A percentile compares a stretch with the other conserved stretches of the same genome.
phyloP scores from a whole-genome alignment of 352 stramenopile species.

The Pilasporangium apinafurcum region DNA sequence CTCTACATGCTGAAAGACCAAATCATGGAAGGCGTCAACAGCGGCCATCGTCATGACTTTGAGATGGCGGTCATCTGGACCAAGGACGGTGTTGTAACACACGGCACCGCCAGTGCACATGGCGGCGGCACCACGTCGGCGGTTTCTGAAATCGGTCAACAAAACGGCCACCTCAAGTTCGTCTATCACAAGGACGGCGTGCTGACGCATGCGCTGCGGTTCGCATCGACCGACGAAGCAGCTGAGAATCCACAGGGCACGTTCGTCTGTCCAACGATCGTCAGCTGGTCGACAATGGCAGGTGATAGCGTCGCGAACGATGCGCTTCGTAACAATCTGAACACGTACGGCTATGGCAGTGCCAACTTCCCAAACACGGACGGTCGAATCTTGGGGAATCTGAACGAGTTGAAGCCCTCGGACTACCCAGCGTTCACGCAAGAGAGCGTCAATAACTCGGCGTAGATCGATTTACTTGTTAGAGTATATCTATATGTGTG shows the following conservation, averaged over 20 bases:
- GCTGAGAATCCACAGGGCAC: constrained; percentile 4
- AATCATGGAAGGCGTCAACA: no score
- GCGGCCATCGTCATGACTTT: no score
- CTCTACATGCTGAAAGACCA: no score
- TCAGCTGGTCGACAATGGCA: constrained; percentile 14
- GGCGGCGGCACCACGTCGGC: neutral
- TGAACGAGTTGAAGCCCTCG: constrained; percentile 2
- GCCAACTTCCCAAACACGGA: constrained; percentile 4
- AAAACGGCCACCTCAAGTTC: constrained; percentile 9
- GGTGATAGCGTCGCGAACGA: constrained; percentile 8
- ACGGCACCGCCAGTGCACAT: constrained; percentile 2
- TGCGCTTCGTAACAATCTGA: constrained; percentile 3
- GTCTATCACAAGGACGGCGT: constrained; percentile 11
- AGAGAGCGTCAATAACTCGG: constrained; percentile 5
- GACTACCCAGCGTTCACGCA: constrained; percentile 4
- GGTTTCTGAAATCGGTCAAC: neutral
- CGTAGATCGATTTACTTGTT: no score
- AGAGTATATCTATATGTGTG: no score
- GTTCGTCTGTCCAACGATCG: constrained; percentile 3
- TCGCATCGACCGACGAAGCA: constrained; percentile 4
- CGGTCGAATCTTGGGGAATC: neutral
- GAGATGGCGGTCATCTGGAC: no score
- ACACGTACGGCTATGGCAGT: neutral
- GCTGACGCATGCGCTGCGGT: no score
- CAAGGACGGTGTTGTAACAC: constrained; percentile 1